Evolutionary conservation across 306 rosid genomes (phyloP), one percentile per base, ranked within the genome.

Genomic region (Prunus fruticosa): DNA sequence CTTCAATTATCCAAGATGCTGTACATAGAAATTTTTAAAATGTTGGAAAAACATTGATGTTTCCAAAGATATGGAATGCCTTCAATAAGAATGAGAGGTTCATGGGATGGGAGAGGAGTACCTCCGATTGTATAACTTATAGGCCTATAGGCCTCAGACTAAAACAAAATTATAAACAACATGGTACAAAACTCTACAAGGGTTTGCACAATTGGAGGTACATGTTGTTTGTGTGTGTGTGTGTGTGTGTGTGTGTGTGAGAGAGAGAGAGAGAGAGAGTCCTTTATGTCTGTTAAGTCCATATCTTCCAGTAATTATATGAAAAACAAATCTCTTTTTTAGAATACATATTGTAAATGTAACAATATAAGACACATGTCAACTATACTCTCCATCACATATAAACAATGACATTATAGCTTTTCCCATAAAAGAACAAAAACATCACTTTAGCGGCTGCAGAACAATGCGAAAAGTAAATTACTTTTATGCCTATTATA

Each of bases 401-500:
- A 69, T 69, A 69, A 69, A 47, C 14, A 23, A 69, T 6, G 41
- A 53, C 20, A 12, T 52, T 32, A 16, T 6, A 12, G 56, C 2
- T 22, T 68, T 53, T 23, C 7, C 19, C 5, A 45, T 6, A 43
- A 20, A 23, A 18, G 32, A 23, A 68, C 15, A 23, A 22, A 46
- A 68, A 53, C 18, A 22, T 19, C 46, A 28, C 7, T 30, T 7
- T 52, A 11, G 32, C 2, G 65, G n/a, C 65, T n/a, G 11, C 14
- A 52, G 34, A 2, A 2, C 53, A 74, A 71, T 52, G 27, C 63
- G 64, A 66, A 47, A 56, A 61, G 49, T 65, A 76, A 63, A 62
- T 30, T 63, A 72, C 49, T n/a, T 68, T 64, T 71, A 73, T 60
- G 47, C 49, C 15, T 60, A 54, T 19, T 76, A 69, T 84, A 95